Percentiles rank a stretch among this genome's conserved stretches.
Evolutionary conservation across 1,284 basidiomycete genomes (phyloP).

Genomic region (Rhodotorula sp.): DNA sequence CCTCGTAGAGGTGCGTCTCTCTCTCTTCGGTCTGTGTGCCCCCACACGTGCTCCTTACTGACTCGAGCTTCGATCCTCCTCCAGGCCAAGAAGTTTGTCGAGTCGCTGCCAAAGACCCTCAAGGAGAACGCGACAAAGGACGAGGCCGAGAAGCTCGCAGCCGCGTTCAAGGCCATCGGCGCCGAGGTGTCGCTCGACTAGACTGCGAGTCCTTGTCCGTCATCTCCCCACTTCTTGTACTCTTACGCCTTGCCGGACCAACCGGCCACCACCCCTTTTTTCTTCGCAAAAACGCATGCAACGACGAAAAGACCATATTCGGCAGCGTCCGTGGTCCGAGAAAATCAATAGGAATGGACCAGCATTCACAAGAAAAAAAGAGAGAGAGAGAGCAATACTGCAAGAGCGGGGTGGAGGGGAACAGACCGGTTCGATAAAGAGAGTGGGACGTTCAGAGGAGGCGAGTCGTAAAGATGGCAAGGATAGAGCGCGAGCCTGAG

Average conservation of each 20-base stretch:
- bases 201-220: background rate
- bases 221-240: background rate
- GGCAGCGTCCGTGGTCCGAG: no score
- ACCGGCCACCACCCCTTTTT: background rate
- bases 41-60: no score
- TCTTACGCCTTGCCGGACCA: background rate
- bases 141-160: slow-evolving; percentile 94
- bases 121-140: slow-evolving; percentile 98
- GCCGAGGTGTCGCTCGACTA: slow-evolving; percentile 67
- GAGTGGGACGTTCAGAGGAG: background rate
- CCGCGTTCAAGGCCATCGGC: slow-evolving; percentile 82
- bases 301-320: no score
- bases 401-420: background rate
- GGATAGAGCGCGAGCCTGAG: background rate
- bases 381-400: background rate
- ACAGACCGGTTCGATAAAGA: background rate
- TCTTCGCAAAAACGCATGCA: background rate
- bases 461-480: background rate
- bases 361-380: background rate
- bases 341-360: background rate
- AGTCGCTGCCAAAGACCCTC: slow-evolving; percentile 86
- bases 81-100: slow-evolving; percentile 99
- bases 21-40: no score
- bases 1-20: slow-evolving; percentile 78
- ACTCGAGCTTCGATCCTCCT: no score